Conservation (phyloP, 192 early-diverging fungal species). For the Lobosporangium transversale region DNA sequence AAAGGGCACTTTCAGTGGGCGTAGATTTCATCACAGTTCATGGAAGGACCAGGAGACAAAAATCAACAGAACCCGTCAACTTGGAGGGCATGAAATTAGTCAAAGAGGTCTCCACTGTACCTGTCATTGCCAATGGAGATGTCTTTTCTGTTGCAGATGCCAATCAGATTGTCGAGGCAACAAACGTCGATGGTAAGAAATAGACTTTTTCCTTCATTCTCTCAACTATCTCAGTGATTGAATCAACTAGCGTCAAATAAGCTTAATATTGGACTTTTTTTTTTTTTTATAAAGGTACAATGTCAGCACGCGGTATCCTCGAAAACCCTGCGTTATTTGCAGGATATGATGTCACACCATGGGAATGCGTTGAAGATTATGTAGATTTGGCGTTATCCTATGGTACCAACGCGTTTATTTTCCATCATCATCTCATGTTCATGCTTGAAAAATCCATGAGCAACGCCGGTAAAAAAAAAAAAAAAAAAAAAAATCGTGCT, state of each 20-base stretch:
- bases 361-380: constrained; percentile 82
- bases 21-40: constrained; percentile 92
- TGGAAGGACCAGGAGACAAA: constrained; percentile 85
- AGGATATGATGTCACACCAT: constrained; percentile 80
- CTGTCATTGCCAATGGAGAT: constrained; percentile 90
- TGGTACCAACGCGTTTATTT: constrained; percentile 85
- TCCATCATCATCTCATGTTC: constrained; percentile 96
- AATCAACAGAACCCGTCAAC: constrained; percentile 83
- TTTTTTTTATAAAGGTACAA: constrained; percentile 64
- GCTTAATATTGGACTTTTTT: background rate
- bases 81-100: constrained; percentile 84
- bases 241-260: background rate
- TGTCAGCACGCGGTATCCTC: constrained; percentile 91
- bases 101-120: constrained; percentile 81
- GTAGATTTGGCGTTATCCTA: constrained; percentile 75
- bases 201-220: too few relatives aligned
- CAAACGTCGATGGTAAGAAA: constrained; percentile 77
- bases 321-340: constrained; percentile 95
- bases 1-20: constrained; percentile 84
- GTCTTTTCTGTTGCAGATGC: constrained; percentile 83
- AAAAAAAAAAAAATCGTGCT: too few relatives aligned
- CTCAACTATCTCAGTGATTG: background rate
- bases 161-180: constrained; percentile 74
- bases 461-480: constrained; percentile 54
- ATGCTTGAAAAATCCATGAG: constrained; percentile 91